These are phyloP conservation scores for Onygenales sp. DNA, from an alignment of 2,329 filamentous ascomycete genomes.

Conservation along the genomic window DNA sequence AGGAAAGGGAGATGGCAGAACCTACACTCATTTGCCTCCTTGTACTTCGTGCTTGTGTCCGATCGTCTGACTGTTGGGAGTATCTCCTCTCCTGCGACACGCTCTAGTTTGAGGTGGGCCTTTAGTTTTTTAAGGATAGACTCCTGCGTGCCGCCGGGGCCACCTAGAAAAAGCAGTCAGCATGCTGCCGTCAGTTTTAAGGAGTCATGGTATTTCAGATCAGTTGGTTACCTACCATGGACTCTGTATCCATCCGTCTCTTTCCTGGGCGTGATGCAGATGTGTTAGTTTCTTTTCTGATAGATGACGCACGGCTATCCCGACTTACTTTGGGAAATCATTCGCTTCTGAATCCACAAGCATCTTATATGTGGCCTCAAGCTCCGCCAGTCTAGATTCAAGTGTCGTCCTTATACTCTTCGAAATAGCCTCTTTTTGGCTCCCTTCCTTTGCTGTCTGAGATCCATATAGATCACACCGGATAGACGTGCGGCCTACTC, in stretches of 20 bases:
- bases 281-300: too few relatives aligned
- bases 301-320: too few relatives aligned
- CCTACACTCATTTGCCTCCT: slow-evolving; percentile 2
- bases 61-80: slow-evolving; percentile 4
- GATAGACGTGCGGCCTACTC: slow-evolving; percentile 17
- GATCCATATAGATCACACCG: slow-evolving; percentile 23
- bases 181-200: background rate
- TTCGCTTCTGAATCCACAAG: background rate
- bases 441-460: background rate
- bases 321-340: background rate
- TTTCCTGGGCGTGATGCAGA: too few relatives aligned
- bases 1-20: background rate
- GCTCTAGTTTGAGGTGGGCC: slow-evolving; percentile 10
- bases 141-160: slow-evolving; percentile 1
- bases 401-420: background rate
- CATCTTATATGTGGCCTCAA: background rate
- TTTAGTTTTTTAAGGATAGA: slow-evolving; percentile 8
- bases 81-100: slow-evolving; percentile 7
- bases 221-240: too few relatives aligned
- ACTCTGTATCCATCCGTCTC: too few relatives aligned
- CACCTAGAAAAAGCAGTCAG: background rate
- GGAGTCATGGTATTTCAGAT: too few relatives aligned
- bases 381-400: background rate
- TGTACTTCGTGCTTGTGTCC: slow-evolving; percentile 1
- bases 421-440: background rate